A percentile compares a stretch with the other conserved stretches of the same genome.
Evolutionary conservation across 2,329 filamentous ascomycete species (phyloP).

Genomic region (Trichoderma simmonsii): DNA sequence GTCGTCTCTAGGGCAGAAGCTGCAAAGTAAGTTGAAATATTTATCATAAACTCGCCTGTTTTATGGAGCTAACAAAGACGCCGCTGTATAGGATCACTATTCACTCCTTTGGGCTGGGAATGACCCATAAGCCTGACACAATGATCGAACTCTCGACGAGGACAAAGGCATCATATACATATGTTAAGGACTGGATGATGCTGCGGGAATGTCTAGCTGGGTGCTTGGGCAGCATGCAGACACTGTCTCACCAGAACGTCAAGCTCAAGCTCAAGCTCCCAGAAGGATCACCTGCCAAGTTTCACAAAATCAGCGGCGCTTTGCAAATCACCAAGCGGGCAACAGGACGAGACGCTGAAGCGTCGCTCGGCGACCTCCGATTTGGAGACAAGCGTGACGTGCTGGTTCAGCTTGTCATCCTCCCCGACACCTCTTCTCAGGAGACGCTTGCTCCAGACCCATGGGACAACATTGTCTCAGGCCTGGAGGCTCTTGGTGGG

Average conservation of each 20-base stretch:
- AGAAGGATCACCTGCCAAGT: conserved; percentile 95
- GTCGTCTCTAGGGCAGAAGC: conserved; percentile 95
- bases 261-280: conserved; percentile 92
- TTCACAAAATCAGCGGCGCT: conserved; percentile 96
- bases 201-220: conserved; percentile 92
- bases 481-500: conserved; percentile 87
- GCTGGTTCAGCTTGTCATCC: conserved; percentile 87
- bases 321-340: conserved; percentile 95
- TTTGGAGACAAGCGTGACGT: conserved; percentile 96
- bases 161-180: conserved; percentile 96
- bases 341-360: conserved; percentile 90
- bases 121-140: conserved; percentile 97
- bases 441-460: conserved; percentile 89
- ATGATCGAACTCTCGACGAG: conserved; percentile 96
- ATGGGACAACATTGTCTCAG: conserved; percentile 96
- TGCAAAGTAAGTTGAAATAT: conserved; percentile 67
- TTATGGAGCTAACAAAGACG: conserved; percentile 22
- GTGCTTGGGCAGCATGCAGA: conserved; percentile 87
- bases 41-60: not conserved
- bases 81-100: conserved; percentile 70
- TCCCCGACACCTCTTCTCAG: conserved; percentile 76
- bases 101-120: conserved; percentile 91
- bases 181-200: conserved; percentile 99
- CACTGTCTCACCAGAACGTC: conserved; percentile 95
- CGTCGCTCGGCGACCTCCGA: conserved; percentile 82